Conservation (phyloP, 2,329 filamentous ascomycete species). For the Colletotrichum cordylinicola region DNA sequence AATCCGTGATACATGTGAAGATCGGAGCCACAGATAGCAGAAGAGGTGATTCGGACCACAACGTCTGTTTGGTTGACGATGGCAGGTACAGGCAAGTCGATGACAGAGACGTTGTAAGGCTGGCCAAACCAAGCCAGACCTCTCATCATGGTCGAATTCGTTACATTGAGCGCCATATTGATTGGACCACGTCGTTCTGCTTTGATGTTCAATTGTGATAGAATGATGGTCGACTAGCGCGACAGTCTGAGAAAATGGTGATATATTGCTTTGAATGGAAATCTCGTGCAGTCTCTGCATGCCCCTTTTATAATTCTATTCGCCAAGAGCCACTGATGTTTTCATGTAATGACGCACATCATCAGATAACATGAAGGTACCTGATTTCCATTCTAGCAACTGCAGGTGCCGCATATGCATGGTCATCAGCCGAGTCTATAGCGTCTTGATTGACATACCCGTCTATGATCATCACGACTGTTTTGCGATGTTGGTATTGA, state of each 20-base stretch:
- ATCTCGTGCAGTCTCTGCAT: background rate
- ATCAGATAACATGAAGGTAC: too few relatives aligned
- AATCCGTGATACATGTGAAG: slow-evolving; percentile 37
- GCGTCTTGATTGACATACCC: background rate
- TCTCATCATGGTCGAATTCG: background rate
- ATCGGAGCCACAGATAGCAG: slow-evolving; percentile 40
- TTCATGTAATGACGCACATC: background rate
- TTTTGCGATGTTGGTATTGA: too few relatives aligned
- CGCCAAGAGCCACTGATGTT: background rate
- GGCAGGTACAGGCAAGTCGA: slow-evolving; percentile 20
- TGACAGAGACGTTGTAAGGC: background rate
- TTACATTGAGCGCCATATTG: background rate
- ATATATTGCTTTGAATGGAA: background rate
- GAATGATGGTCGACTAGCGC: background rate
- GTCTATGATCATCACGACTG: background rate
- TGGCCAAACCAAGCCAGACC: background rate
- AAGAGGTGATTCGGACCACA: slow-evolving; percentile 36
- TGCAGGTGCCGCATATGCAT: background rate
- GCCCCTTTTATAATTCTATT: background rate
- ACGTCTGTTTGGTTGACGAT: slow-evolving; percentile 32
- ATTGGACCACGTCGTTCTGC: background rate
- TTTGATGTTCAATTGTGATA: background rate
- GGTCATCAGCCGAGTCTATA: background rate
- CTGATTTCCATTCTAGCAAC: background rate
- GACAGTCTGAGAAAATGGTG: background rate